Base-by-base conservation (phyloP, 2,329 filamentous ascomycete species). In the Diaporthe aspalathi region DNA sequence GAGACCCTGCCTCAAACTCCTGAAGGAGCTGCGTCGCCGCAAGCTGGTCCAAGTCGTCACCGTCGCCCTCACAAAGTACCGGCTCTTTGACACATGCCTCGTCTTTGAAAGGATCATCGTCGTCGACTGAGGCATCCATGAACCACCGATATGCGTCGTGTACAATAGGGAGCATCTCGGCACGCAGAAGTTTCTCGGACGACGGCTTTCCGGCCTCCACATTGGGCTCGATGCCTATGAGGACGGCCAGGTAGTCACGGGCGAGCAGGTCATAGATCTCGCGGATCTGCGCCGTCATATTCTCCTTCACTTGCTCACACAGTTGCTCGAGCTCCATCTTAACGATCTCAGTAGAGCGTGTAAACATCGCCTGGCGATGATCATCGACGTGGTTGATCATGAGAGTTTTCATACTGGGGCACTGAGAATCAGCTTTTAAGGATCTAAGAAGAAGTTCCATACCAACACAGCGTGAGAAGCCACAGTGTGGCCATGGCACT, bases 221-320 rank as follows among this genome's bases (percentile, higher is more conserved):
- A 53, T 11, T 7, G n/a, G 52, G n/a, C 52, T 32, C 27, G 52
- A n/a, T 17, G 50, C 52, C 52, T 20, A 54, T 27, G 27, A 54
- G 52, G 17, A 54, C 52, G 29, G 52, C 52, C 27, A 54, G 20
- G 52, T 54, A 54, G 52, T 54, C 52, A 29, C 52, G 52, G 52
- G 52, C 52, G 29, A 54, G 52, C 29, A 54, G 52, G 29, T 14
- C 3, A 29, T 54, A 54, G 20, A 54, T 54, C 6, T 54, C 52
- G 27, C 12, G 52, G 52, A 54, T 3, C 27, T 54, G 52, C 27
- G 17, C 52, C 27, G 16, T 32, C 52, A 54, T 14, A 11, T 32
- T 27, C 52, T 54, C 16, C 52, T 35, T 29, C 2, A 54, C 52
- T 2, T 29, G 27, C 52, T 54, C 27, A 32, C 52, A 54, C 7